Evolutionary conservation across 148 eudicot genomes (phyloP), one percentile per base, ranked within the genome.

Genomic region (Arbutus unedo): DNA sequence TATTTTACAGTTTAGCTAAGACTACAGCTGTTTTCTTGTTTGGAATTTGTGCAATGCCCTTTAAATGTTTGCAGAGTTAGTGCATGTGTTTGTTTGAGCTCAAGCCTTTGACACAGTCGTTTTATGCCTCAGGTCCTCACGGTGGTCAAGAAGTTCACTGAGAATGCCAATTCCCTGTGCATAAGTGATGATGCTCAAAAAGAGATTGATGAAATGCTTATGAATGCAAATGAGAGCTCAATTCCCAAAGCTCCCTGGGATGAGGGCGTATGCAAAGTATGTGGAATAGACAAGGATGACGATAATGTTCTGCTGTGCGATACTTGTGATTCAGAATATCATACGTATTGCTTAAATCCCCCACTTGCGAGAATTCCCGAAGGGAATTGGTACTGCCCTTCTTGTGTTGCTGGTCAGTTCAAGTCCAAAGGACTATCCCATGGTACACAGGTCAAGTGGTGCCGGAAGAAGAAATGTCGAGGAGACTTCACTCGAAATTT

Each of bases 221-320:
- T 83, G 3, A 47, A 76, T 23, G 85, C 82, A 48, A 82, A 72
- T 19, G 87, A 86, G 38, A 84, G 83, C 86, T 77, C 89, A n/a
- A 83, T 91, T 60, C 90, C 90, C 31, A 86, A 86, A 87, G 93
- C 90, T 79, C 91, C 93, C 60, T 91, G 93, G 93, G 93, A 91
- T 5, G 93, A 89, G 2, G 91, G 93, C 31, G 68, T 91, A 47
- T 91, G 93, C 81, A 91, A 87, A 86, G 89, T 89, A 5, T 91
- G 93, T 82, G 91, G 93, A 79, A 87, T 86, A 78, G 93, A 91
- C 81, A 89, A 85, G 87, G 91, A 91, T 77, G 93, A 91, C 50
- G 89, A 86, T 75, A 84, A 87, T 79, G 91, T 91, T 43, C 77
- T 91, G 51, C 55, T 91, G 82, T 91, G 93, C 72, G 93, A 91